These are phyloP conservation scores for Oxyria digyna DNA, from an alignment of 148 eudicot species.

Conservation along the genomic window DNA sequence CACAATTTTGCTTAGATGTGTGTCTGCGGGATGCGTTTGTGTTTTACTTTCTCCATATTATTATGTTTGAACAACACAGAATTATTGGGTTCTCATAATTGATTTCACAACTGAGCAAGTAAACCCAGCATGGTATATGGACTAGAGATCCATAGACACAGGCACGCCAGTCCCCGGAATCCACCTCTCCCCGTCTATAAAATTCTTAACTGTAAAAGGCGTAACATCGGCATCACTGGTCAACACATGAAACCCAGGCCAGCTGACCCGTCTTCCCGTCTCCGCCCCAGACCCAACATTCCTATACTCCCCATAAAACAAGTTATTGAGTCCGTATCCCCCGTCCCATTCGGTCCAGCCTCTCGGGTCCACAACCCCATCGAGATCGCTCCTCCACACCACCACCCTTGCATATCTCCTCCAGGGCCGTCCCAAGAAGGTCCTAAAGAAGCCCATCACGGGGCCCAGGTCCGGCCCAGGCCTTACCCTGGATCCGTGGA, in stretches of 20 bases:
- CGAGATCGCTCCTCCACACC: constrained; percentile 38
- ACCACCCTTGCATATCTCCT: constrained; percentile 51
- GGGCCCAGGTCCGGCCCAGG: constrained; percentile 26
- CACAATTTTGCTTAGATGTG: not conserved
- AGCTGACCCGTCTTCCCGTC: constrained; percentile 24
- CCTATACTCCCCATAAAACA: constrained; percentile 58
- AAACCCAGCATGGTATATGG: too few species aligned
- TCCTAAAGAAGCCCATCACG: constrained; percentile 16
- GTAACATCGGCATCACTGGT: constrained; percentile 17
- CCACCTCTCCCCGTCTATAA: constrained; percentile 36
- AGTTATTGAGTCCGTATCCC: constrained; percentile 39
- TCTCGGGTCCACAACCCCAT: constrained; percentile 44
- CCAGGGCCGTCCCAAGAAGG: constrained; percentile 67
- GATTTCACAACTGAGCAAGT: too few species aligned
- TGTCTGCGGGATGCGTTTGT: not conserved
- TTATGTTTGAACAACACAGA: too few species aligned
- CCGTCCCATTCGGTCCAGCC: constrained; percentile 70
- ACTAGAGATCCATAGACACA: constrained; percentile 10
- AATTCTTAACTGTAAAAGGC: constrained; percentile 27
- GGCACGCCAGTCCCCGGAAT: constrained; percentile 32
- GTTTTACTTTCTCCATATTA: not conserved
- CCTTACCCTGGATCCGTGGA: constrained; percentile 29
- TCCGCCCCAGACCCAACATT: constrained; percentile 44
- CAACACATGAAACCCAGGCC: constrained; percentile 41
- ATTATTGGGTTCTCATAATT: too few species aligned